phyloP scores from a whole-genome alignment of 345 rosid species.

The Hypericum androsaemum region DNA sequence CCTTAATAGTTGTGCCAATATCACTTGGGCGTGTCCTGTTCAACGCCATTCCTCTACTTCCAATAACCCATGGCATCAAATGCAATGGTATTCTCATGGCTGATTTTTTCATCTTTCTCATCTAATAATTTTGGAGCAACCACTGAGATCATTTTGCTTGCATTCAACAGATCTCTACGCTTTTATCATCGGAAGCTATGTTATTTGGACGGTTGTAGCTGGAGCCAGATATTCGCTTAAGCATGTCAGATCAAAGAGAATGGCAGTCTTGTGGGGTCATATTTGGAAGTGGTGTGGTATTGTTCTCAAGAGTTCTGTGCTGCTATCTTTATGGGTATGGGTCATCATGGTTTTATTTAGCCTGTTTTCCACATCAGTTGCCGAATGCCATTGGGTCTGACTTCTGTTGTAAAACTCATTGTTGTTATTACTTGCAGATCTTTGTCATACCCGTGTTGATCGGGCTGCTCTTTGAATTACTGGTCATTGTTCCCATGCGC shows the following conservation, averaged over 20 bases:
- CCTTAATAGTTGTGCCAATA: constrained; percentile 76
- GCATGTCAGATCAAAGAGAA: constrained; percentile 68
- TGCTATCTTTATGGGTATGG: constrained; percentile 88
- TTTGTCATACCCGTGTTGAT: constrained; percentile 91
- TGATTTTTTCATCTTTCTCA: neutral
- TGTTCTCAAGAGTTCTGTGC: constrained; percentile 67
- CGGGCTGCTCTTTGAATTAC: constrained; percentile 93
- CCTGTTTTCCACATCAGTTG: too few species aligned
- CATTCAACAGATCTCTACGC: constrained; percentile 69
- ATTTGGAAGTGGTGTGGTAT: constrained; percentile 87
- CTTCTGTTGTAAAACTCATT: too few species aligned
- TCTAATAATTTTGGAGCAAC: constrained; percentile 1
- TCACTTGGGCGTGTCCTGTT: constrained; percentile 93
- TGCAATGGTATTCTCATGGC: constrained; percentile 63
- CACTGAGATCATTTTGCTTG: constrained; percentile 11
- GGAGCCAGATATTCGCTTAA: constrained; percentile 82
- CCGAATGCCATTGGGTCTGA: too few species aligned
- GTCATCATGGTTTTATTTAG: neutral
- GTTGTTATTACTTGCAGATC: constrained; percentile 34
- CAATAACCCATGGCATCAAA: constrained; percentile 93
- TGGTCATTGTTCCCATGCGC: constrained; percentile 98
- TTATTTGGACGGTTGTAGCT: constrained; percentile 79
- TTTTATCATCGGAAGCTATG: constrained; percentile 90
- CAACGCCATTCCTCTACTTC: constrained; percentile 85
- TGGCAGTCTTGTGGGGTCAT: constrained; percentile 53